phyloP scores from a whole-genome alignment of 441 rosid species.

The Mallotus repandus region DNA sequence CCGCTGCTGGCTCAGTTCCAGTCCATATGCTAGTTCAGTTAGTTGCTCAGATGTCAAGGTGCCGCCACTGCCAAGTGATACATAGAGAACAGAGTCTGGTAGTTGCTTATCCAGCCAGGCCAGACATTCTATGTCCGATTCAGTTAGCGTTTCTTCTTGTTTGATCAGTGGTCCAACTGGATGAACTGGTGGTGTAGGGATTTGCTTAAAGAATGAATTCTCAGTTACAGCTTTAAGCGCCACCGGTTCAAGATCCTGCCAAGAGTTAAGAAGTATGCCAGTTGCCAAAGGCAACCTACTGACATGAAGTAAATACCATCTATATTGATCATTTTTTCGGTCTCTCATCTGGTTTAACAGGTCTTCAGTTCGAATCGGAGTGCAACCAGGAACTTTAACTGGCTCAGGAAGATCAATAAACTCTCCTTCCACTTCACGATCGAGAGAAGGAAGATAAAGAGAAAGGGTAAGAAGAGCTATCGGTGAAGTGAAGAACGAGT shows the following conservation, averaged over 20 bases:
- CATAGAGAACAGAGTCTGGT: constrained; percentile 44
- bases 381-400: constrained; percentile 56
- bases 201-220: constrained; percentile 25
- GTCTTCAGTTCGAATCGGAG: constrained; percentile 36
- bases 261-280: constrained; percentile 45
- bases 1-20: constrained; percentile 54
- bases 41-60: constrained; percentile 45
- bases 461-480: constrained; percentile 52
- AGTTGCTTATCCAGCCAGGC: constrained; percentile 51
- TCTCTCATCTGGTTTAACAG: constrained; percentile 34
- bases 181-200: constrained; percentile 40
- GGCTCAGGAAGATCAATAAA: constrained; percentile 34
- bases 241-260: constrained; percentile 39
- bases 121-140: constrained; percentile 22
- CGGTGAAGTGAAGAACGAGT: constrained; percentile 43
- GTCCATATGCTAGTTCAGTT: constrained; percentile 54
- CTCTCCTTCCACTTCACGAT: constrained; percentile 35
- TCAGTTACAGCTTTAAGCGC: constrained; percentile 37
- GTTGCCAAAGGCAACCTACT: constrained; percentile 23
- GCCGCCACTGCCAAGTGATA: constrained; percentile 69
- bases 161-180: constrained; percentile 54
- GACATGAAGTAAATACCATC: constrained; percentile 31
- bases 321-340: constrained; percentile 30
- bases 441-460: constrained; percentile 41
- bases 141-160: constrained; percentile 19